These are phyloP conservation scores for Ophiognomonia clavigignenti-juglandacearum DNA, from an alignment of 2,329 filamentous ascomycete species.

Conservation along the genomic window DNA sequence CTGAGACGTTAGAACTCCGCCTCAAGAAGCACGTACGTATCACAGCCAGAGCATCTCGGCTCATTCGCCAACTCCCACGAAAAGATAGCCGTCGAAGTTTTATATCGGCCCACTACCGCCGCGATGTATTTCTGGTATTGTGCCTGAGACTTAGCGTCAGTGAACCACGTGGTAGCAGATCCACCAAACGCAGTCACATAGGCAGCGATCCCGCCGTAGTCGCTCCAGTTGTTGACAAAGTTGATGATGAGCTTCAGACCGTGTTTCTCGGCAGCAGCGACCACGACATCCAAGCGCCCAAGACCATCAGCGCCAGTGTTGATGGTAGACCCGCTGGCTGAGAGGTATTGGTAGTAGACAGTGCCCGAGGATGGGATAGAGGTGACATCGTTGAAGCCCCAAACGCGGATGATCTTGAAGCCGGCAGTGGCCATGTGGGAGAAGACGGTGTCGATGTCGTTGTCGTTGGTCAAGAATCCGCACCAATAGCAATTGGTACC, in stretches of 20 bases:
- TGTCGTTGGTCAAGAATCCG: conserved; percentile 39
- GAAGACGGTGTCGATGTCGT: conserved; percentile 36
- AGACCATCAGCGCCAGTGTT: conserved; percentile 59
- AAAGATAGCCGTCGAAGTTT: conserved; percentile 41
- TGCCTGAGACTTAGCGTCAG: conserved; percentile 43
- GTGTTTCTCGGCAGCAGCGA: conserved; percentile 51
- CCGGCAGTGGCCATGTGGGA: conserved; percentile 28
- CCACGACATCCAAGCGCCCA: conserved; percentile 59
- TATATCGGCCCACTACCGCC: conserved; percentile 44
- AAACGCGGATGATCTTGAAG: conserved; percentile 52
- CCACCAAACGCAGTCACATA: conserved; percentile 56
- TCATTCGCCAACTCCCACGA: conserved; percentile 53
- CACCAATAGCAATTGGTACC: conserved; percentile 53
- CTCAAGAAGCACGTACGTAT: conserved; percentile 23
- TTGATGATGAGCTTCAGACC: conserved; percentile 61
- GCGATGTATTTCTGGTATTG: conserved; percentile 51
- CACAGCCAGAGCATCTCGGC: conserved; percentile 55
- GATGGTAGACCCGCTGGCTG: conserved; percentile 46
- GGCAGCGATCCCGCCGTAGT: conserved; percentile 61
- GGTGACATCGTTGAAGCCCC: conserved; percentile 58
- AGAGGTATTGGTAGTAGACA: conserved; percentile 49
- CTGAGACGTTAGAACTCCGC: too few relatives aligned
- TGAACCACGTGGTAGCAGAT: conserved; percentile 51
- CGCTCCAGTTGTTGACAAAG: conserved; percentile 64
- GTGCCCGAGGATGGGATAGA: conserved; percentile 27